Percentiles rank a stretch among this genome's conserved stretches.
Conservation (phyloP, 441 rosid species). For the Mallotus repandus region DNA sequence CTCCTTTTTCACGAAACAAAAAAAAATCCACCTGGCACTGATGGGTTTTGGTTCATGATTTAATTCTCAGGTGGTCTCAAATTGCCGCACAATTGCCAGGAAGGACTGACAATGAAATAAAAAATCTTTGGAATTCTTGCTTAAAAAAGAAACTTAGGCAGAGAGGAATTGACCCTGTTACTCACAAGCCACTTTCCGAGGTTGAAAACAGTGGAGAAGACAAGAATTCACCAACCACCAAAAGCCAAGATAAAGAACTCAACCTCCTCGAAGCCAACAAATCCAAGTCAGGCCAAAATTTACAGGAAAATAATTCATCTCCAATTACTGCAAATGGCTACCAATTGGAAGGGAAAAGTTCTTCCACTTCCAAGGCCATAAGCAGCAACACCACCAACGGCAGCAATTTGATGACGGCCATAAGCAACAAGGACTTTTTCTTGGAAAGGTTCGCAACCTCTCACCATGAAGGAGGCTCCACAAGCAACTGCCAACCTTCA, state of each 20-base stretch:
- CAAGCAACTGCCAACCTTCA: slow-evolving; percentile 32
- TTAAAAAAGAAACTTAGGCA: slow-evolving; percentile 86
- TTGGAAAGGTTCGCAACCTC: slow-evolving; percentile 30
- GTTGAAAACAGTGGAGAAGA: slow-evolving; percentile 46
- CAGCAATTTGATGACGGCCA: slow-evolving; percentile 27
- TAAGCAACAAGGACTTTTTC: slow-evolving; percentile 33
- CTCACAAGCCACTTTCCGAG: slow-evolving; percentile 73
- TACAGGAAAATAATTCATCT: slow-evolving; percentile 27
- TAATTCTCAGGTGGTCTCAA: slow-evolving; percentile 85
- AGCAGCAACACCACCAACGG: slow-evolving; percentile 9
- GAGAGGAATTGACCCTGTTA: slow-evolving; percentile 93
- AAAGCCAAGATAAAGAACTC: slow-evolving; percentile 33
- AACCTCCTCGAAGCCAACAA: slow-evolving; percentile 32
- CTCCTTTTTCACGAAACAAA: background rate
- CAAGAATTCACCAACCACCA: slow-evolving; percentile 32
- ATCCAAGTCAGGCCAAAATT: slow-evolving; percentile 15
- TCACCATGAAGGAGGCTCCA: slow-evolving; percentile 27
- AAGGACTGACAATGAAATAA: slow-evolving; percentile 93
- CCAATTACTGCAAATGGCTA: slow-evolving; percentile 26
- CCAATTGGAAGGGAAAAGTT: slow-evolving; percentile 28
- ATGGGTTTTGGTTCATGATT: slow-evolving; percentile 1
- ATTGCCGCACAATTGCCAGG: slow-evolving; percentile 90
- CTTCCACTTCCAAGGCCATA: slow-evolving; percentile 28
- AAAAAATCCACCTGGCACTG: background rate
- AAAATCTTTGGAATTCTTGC: slow-evolving; percentile 91